phyloP scores from a whole-genome alignment of 352 stramenopile genomes.

The Globisporangium orthogonon region DNA sequence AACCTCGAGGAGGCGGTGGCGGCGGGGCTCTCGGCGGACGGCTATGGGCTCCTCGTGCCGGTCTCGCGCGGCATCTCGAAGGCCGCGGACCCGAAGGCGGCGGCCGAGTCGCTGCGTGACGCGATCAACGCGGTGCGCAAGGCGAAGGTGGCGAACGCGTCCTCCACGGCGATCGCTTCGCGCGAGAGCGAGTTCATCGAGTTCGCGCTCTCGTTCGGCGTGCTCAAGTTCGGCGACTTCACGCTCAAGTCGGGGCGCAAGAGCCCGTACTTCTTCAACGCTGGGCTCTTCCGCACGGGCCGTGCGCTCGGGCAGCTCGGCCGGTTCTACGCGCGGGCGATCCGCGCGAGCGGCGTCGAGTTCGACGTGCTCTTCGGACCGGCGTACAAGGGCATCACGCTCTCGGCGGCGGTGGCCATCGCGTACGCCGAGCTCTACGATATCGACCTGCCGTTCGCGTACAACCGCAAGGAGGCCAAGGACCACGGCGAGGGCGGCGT shows the following conservation, averaged over 20 bases:
- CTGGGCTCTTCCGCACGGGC: conserved; percentile 94
- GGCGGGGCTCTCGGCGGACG: conserved; percentile 76
- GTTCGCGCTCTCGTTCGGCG: conserved; percentile 92
- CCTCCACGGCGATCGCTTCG: conserved; percentile 14
- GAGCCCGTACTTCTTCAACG: conserved; percentile 99
- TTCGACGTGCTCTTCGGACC: conserved; percentile 99
- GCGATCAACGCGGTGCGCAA: conserved; percentile 91
- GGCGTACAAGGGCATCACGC: conserved; percentile 99
- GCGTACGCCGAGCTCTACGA: conserved; percentile 90
- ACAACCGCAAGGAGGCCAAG: conserved; percentile 99
- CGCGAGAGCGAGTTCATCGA: conserved; percentile 94
- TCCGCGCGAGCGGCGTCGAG: conserved; percentile 88
- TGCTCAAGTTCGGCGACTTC: conserved; percentile 98
- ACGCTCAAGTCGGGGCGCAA: conserved; percentile 96
- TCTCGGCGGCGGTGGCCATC: conserved; percentile 92
- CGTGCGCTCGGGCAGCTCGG: conserved; percentile 89
- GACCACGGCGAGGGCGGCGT: conserved; percentile 97
- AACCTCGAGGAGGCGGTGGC: conserved; percentile 88
- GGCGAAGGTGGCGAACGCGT: conserved; percentile 29
- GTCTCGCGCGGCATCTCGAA: conserved; percentile 96
- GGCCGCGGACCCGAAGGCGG: conserved; percentile 82
- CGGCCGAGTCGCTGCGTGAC: conserved; percentile 88
- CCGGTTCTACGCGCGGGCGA: conserved; percentile 93
- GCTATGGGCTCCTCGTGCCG: conserved; percentile 93
- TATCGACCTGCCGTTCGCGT: conserved; percentile 93